These are phyloP conservation scores for Isabelozyma pseudorhagii DNA, from an alignment of 805 yeast species.

Conservation along the genomic window DNA sequence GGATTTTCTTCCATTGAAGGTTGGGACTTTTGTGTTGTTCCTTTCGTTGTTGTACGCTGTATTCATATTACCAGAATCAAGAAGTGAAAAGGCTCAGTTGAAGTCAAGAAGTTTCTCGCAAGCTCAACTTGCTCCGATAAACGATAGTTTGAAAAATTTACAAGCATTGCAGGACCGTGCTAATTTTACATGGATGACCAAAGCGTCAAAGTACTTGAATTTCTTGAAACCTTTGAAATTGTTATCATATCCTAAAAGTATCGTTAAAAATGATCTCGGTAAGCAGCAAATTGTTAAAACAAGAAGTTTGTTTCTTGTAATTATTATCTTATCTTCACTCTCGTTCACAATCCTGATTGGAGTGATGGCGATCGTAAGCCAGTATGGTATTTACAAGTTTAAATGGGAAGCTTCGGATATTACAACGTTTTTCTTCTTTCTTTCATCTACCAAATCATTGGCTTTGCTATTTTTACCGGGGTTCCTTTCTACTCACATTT, in stretches of 20 bases:
- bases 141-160: not conserved
- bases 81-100: conserved; percentile 47
- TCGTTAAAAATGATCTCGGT: not conserved
- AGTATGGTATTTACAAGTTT: conserved; percentile 51
- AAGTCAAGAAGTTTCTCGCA: conserved; percentile 27
- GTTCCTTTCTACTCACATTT: conserved; percentile 25
- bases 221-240: conserved; percentile 44
- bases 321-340: conserved; percentile 33
- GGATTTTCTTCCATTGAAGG: conserved; percentile 22
- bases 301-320: conserved; percentile 31
- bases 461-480: conserved; percentile 52
- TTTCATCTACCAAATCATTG: conserved; percentile 37
- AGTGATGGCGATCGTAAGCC: conserved; percentile 37
- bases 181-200: not conserved
- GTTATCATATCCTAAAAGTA: conserved; percentile 45
- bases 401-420: conserved; percentile 51
- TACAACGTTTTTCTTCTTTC: conserved; percentile 43
- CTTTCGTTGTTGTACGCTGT: conserved; percentile 18
- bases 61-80: conserved; percentile 53
- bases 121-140: not conserved
- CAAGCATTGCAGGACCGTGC: not conserved
- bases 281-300: conserved; percentile 1
- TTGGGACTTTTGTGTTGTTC: conserved; percentile 28
- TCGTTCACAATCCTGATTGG: conserved; percentile 20
- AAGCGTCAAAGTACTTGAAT: conserved; percentile 1